A percentile compares a stretch with the other conserved stretches of the same genome.
These are phyloP conservation scores for Sarocladium oryzae DNA, from an alignment of 2,329 filamentous ascomycete species.

Conservation along the genomic window DNA sequence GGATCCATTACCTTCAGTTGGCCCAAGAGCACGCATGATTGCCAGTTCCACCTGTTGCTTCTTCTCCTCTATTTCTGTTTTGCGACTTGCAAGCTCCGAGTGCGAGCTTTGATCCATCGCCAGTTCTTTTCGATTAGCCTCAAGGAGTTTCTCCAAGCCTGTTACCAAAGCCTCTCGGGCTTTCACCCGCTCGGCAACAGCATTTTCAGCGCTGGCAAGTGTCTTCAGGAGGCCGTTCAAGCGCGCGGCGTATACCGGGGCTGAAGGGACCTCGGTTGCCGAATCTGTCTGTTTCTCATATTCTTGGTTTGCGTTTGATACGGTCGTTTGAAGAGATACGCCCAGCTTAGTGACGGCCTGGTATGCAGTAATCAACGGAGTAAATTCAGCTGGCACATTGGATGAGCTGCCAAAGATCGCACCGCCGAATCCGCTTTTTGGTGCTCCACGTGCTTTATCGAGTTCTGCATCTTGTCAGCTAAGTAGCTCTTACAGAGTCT, in stretches of 20 bases:
- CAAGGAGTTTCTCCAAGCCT: constrained; percentile 76
- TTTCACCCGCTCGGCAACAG: constrained; percentile 83
- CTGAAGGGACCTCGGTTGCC: constrained; percentile 60
- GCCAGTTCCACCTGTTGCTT: constrained; percentile 85
- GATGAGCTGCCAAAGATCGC: constrained; percentile 54
- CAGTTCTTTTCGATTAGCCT: constrained; percentile 64
- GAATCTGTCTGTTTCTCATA: constrained; percentile 79
- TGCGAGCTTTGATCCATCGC: constrained; percentile 61
- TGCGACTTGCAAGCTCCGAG: constrained; percentile 59
- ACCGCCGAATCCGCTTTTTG: constrained; percentile 44
- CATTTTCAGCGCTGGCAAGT: constrained; percentile 79
- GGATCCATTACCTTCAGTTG: constrained; percentile 46
- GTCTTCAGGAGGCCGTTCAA: constrained; percentile 86
- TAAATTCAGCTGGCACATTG: constrained; percentile 68
- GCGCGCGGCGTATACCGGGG: constrained; percentile 86
- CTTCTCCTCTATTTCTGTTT: constrained; percentile 67
- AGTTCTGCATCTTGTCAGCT: constrained; percentile 41
- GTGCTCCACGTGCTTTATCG: constrained; percentile 51
- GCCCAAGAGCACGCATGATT: constrained; percentile 78
- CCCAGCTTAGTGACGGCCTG: constrained; percentile 68
- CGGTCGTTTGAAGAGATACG: constrained; percentile 57
- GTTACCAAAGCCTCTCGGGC: constrained; percentile 71
- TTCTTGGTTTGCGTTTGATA: constrained; percentile 69
- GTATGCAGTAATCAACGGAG: constrained; percentile 67
- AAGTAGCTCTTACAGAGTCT: background rate